These are phyloP conservation scores for Gynandropsis gynandra DNA, from an alignment of 345 rosid species.

Conservation along the genomic window DNA sequence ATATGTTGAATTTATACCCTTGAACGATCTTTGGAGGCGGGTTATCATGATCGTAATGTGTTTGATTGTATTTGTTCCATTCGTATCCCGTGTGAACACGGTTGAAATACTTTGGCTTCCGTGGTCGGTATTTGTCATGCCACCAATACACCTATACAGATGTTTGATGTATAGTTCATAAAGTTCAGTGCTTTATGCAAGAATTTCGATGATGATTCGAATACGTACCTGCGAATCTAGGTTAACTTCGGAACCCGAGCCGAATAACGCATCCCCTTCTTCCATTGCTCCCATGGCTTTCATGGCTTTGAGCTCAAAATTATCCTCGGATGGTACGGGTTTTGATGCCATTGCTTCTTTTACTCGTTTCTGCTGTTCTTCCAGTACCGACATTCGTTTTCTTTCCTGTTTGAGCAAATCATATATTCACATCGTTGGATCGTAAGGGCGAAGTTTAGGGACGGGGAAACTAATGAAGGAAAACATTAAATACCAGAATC, in stretches of 20 bases:
- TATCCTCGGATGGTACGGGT: slow-evolving; percentile 64
- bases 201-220: not conserved
- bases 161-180: no score
- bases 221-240: slow-evolving; percentile 84
- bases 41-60: slow-evolving; percentile 92
- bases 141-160: slow-evolving; percentile 88
- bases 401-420: slow-evolving; percentile 49
- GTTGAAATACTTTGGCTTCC: slow-evolving; percentile 93
- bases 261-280: slow-evolving; percentile 93
- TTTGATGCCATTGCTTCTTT: slow-evolving; percentile 69
- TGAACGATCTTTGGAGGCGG: slow-evolving; percentile 95
- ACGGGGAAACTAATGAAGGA: not conserved
- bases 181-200: not conserved
- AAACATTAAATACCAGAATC: slow-evolving; percentile 53
- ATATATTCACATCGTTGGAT: slow-evolving; percentile 11
- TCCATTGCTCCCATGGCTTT: slow-evolving; percentile 95
- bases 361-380: slow-evolving; percentile 66
- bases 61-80: slow-evolving; percentile 95
- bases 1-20: slow-evolving; percentile 90
- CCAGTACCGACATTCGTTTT: slow-evolving; percentile 52
- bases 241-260: slow-evolving; percentile 86
- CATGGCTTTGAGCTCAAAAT: slow-evolving; percentile 79
- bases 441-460: not conserved
- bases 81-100: slow-evolving; percentile 98
- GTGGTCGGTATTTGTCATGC: slow-evolving; percentile 95